Evolutionary conservation across 257 asterid species (phyloP), one percentile per base, ranked within the genome.

Genomic region (Misopates orontium): DNA sequence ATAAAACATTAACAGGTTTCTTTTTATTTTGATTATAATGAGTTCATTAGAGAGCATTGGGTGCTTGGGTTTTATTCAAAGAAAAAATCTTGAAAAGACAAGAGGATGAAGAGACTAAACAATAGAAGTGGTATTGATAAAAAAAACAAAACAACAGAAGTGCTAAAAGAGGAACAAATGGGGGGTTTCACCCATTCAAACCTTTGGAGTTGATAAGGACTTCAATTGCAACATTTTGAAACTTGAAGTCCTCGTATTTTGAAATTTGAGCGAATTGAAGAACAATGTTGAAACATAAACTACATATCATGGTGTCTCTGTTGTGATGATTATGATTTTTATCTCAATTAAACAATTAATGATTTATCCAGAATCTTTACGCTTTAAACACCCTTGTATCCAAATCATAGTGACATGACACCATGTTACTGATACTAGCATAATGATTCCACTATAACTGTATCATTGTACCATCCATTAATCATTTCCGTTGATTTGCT

Each of bases 321-420:
- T 42, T 8, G 48, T 10, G 10, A 42, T 42, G 16, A 28, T 11
- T 4, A 42, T 42, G 48, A 28, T 54, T 62, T 39, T 62, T 62
- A 25, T 42, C 58, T 14, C 23, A 11, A 44, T 36, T 40, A 9
- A 9, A 45, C 70, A 28, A 31, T 56, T 62, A 16, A 49, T 17
- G 17, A 14, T 54, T 3, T 62, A 31, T 13, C 13, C 24, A 22
- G 31, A 62, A 42, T 14, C 15, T 62, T 19, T 56, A 22, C 9
- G 21, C 68, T 18, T 62, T 40, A 56, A 24, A 18, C 11, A 47
- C 36, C 71, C 64, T 36, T 47, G 60, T 50, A 51, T 65, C 42
- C 44, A 19, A 32, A 53, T 55, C 65, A 63, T 54, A 23, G 19
- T 45, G 14, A 32, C 49, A 28, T 39, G 21, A 5, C 32, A 5